A percentile compares a stretch with the other conserved stretches of the same genome.
These are phyloP conservation scores for Claviceps citrina DNA, from an alignment of 2,329 filamentous ascomycete species.

Conservation along the genomic window DNA sequence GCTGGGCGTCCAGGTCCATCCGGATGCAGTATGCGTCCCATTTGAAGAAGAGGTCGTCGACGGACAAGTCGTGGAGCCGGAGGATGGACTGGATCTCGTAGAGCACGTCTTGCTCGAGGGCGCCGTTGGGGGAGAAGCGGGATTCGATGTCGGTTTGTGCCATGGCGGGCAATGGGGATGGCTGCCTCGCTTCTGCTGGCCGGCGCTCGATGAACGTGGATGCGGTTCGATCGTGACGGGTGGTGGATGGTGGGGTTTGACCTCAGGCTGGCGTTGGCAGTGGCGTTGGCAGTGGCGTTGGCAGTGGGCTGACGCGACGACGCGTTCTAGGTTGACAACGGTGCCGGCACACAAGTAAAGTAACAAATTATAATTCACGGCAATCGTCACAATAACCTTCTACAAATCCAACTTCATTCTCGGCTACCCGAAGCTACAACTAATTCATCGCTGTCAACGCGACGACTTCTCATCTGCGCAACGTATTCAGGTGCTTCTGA, in stretches of 20 bases:
- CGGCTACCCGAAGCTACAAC: too few species aligned
- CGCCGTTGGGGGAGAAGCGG: slow-evolving; percentile 22
- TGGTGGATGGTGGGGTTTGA: too few species aligned
- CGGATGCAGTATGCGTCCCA: slow-evolving; percentile 98
- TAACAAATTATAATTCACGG: too few species aligned
- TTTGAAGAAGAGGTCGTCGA: slow-evolving; percentile 90
- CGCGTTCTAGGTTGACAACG: too few species aligned
- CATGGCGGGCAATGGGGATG: slow-evolving; percentile 16
- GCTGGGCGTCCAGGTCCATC: slow-evolving; percentile 66
- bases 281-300: too few species aligned
- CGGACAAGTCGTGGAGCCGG: slow-evolving; percentile 62
- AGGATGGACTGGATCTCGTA: slow-evolving; percentile 74
- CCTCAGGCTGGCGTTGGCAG: too few species aligned
- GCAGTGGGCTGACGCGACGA: neutral
- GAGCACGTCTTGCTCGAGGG: slow-evolving; percentile 62
- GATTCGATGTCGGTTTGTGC: slow-evolving; percentile 21
- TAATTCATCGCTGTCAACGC: too few species aligned
- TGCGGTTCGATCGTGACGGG: neutral
- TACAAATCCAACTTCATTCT: too few species aligned
- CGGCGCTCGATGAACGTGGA: too few species aligned
- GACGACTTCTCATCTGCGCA: too few species aligned
- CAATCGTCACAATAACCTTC: too few species aligned
- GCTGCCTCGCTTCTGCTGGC: neutral
- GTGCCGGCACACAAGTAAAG: too few species aligned
- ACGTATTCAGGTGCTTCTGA: neutral